These are phyloP conservation scores for Nakazawaea populi DNA, from an alignment of 805 yeast species.

Conservation along the genomic window DNA sequence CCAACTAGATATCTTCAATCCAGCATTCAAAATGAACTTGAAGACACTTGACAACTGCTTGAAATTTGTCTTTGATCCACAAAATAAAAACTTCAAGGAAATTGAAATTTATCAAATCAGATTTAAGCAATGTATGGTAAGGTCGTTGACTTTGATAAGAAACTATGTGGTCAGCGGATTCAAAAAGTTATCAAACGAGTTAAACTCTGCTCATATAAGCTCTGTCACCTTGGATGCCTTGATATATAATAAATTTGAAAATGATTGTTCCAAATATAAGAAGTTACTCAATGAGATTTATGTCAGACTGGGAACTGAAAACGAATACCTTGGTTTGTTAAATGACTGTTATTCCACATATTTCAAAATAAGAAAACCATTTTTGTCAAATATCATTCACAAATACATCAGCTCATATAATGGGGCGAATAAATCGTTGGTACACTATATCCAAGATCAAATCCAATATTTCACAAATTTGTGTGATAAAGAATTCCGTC, in stretches of 20 bases:
- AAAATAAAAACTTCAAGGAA: conserved; percentile 54
- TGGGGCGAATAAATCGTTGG: conserved; percentile 31
- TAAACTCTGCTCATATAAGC: conserved; percentile 13
- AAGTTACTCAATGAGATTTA: conserved; percentile 22
- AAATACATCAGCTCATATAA: conserved; percentile 16
- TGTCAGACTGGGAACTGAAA: conserved; percentile 17
- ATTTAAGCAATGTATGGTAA: conserved; percentile 77
- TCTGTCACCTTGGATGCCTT: conserved; percentile 55
- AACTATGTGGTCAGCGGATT: conserved; percentile 53
- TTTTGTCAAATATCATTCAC: conserved; percentile 36
- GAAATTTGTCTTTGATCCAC: conserved; percentile 46
- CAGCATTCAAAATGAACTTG: conserved; percentile 47
- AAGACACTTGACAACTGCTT: conserved; percentile 61
- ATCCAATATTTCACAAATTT: conserved; percentile 55
- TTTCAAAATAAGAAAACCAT: conserved; percentile 46
- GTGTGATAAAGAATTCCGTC: conserved; percentile 51
- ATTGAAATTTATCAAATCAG: conserved; percentile 61
- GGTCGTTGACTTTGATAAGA: conserved; percentile 70
- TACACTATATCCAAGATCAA: conserved; percentile 56
- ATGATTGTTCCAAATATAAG: conserved; percentile 17
- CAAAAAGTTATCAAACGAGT: conserved; percentile 23
- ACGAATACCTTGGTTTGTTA: conserved; percentile 57
- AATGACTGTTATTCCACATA: conserved; percentile 62
- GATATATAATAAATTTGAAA: conserved; percentile 57
- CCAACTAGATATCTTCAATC: conserved; percentile 61